These are phyloP conservation scores for Fonsecaea pugnacius DNA, from an alignment of 2,329 filamentous ascomycete genomes.

Conservation along the genomic window DNA sequence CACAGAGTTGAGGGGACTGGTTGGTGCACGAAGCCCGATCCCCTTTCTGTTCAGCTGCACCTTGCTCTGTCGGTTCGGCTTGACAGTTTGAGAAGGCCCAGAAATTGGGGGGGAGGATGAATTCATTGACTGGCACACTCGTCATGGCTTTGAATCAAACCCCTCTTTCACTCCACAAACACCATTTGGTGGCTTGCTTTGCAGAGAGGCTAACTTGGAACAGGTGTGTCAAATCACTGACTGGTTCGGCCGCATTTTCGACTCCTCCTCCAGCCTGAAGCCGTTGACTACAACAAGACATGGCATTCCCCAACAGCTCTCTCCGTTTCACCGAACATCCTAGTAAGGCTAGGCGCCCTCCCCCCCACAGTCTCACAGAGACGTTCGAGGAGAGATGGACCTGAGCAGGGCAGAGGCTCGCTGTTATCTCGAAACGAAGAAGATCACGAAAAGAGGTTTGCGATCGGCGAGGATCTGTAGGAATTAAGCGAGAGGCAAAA, in stretches of 20 bases:
- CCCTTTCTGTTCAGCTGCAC: slow-evolving; percentile 3
- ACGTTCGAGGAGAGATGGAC: background rate
- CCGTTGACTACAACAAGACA: background rate
- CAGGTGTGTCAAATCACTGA: background rate
- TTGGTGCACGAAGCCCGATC: background rate
- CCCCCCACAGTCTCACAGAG: background rate
- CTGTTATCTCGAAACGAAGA: slow-evolving; percentile 8
- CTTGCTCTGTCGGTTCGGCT: slow-evolving; percentile 1
- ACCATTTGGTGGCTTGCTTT: slow-evolving; percentile 8
- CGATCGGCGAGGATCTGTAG: slow-evolving; percentile 19
- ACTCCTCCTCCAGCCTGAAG: slow-evolving; percentile 2
- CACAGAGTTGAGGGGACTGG: background rate
- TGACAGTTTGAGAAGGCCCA: background rate
- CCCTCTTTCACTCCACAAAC: background rate
- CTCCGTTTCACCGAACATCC: background rate
- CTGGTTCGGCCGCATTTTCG: background rate
- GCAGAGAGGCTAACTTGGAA: slow-evolving; percentile 5
- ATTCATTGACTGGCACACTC: background rate
- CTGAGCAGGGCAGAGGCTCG: background rate
- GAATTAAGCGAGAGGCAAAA: slow-evolving; percentile 15
- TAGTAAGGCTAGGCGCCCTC: background rate
- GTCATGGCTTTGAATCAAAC: background rate
- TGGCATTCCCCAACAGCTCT: background rate
- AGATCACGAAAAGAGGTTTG: slow-evolving; percentile 1
- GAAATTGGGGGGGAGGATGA: background rate